Evolutionary conservation across 2,329 filamentous ascomycete genomes (phyloP).

Genomic region (Venturiaceae sp.): DNA sequence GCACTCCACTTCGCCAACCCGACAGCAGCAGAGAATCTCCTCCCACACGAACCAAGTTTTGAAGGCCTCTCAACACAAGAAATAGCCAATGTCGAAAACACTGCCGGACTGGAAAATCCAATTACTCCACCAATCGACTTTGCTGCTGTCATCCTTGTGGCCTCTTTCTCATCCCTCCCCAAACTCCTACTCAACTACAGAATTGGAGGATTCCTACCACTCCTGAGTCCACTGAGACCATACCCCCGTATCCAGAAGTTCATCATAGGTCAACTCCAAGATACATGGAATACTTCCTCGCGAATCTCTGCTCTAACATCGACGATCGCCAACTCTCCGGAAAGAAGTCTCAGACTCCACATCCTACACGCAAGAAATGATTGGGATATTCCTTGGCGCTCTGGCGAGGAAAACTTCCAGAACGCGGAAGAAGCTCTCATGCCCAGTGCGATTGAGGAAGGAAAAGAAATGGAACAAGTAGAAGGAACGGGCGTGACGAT

Average conservation of each 20-base stretch:
- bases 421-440: conserved; percentile 45
- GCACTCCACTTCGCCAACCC: conserved; percentile 56
- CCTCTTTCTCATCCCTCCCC: conserved; percentile 67
- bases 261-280: conserved; percentile 56
- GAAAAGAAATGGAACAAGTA: conserved; percentile 8
- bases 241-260: conserved; percentile 56
- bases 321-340: conserved; percentile 14
- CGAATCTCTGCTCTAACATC: conserved; percentile 48
- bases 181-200: conserved; percentile 68
- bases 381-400: conserved; percentile 66
- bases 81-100: neutral
- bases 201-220: conserved; percentile 65
- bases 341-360: conserved; percentile 35
- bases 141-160: conserved; percentile 69
- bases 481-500: conserved; percentile 11
- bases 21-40: neutral
- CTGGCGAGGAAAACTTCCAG: conserved; percentile 55
- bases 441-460: conserved; percentile 17
- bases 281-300: conserved; percentile 67
- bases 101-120: neutral
- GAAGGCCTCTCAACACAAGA: neutral
- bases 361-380: conserved; percentile 78
- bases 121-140: conserved; percentile 45
- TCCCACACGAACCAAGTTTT: neutral
- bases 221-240: conserved; percentile 63